Evolutionary conservation across 805 yeast genomes (phyloP).

Genomic region (Candida montana): DNA sequence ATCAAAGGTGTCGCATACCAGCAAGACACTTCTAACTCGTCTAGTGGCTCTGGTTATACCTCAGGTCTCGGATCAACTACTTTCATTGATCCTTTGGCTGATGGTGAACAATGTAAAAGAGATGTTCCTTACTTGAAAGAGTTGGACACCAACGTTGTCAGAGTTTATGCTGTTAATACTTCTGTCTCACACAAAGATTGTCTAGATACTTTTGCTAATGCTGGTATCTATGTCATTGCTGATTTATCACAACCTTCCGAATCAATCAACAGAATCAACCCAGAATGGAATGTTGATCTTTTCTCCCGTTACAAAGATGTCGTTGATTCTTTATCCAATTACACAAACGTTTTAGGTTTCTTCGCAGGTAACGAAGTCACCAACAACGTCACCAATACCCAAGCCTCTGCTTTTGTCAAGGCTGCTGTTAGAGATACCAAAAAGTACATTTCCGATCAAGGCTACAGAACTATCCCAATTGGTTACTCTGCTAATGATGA

Average conservation of each 20-base stretch:
- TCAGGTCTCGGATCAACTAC: conserved; percentile 21
- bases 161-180: conserved; percentile 77
- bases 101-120: conserved; percentile 55
- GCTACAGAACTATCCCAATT: conserved; percentile 72
- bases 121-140: conserved; percentile 63
- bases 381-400: conserved; percentile 65
- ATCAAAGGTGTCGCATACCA: conserved; percentile 76
- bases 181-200: conserved; percentile 61
- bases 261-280: conserved; percentile 66
- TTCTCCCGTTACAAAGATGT: conserved; percentile 70
- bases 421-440: conserved; percentile 85
- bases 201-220: conserved; percentile 62
- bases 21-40: conserved; percentile 46
- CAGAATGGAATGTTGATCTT: conserved; percentile 63
- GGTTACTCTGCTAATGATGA: conserved; percentile 90
- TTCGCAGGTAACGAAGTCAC: conserved; percentile 92
- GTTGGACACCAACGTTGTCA: conserved; percentile 59
- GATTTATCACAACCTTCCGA: conserved; percentile 73
- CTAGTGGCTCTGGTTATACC: conserved; percentile 17
- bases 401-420: conserved; percentile 80
- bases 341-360: conserved; percentile 77
- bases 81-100: conserved; percentile 62
- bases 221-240: conserved; percentile 81
- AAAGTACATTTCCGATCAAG: conserved; percentile 56
- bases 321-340: conserved; percentile 65